Evolutionary conservation across 2,329 filamentous ascomycete genomes (phyloP), one percentile per base, ranked within the genome.

Genomic region (Rutstroemia sp.): DNA sequence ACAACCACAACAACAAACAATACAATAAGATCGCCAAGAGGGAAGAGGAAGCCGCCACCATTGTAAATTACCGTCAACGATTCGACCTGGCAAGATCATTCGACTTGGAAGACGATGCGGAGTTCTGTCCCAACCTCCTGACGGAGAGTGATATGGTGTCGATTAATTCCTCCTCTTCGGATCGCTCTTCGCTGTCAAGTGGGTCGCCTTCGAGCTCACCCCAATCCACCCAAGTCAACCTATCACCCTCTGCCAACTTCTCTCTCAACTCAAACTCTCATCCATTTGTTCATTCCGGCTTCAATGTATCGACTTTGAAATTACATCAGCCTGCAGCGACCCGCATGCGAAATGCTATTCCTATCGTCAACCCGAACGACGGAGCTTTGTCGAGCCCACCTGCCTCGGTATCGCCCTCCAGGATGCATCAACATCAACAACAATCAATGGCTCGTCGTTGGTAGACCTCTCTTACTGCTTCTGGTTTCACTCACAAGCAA

Each of bases 361-460:
- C 92, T 58, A 99, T 99, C 71, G 90, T 97, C 74, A 95, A 99
- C 79, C 94, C 94, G 54, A 88, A 83, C 65, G 96, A 92, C 57
- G 91, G 94, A 69, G 85, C 91, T 72, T 82, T 84, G 69, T 86
- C 90, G 56, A 95, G 90, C 76, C 92, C 92, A 64, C 90, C 92
- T 25, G 86, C 86, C 44, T 85, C 82, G 59, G 79, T 85, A 46
- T 85, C 82, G 46, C 83, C 83, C 60, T 76, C 76, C 69, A 77
- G 81, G 70, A 79, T 85, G 77, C 80, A 81, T 69, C 61, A 62
- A 44, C 59, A 66, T 59, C 52, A 54, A 44, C 52, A 49, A 34
- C 46, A 48, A 49, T 21, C 52, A 23, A 42, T 47, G 23, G 52
- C 25, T 25, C 67, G 67, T 51, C 63, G 66, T 51, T 70, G 67